Conservation (phyloP, 306 rosid species). For the Sicyos edulis region DNA sequence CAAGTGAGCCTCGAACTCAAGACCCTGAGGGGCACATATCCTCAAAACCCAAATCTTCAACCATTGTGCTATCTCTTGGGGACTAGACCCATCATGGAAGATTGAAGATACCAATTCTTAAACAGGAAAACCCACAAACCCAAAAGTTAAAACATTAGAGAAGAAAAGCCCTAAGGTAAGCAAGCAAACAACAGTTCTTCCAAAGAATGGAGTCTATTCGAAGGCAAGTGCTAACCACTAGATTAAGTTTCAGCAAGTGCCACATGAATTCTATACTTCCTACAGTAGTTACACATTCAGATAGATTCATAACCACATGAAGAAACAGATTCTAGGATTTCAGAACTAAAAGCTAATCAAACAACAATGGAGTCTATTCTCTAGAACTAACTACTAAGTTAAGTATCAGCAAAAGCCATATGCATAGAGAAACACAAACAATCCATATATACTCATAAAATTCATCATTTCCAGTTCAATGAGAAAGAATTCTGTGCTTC, state of each 20-base stretch:
- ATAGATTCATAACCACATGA: no score
- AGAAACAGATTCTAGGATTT: no score
- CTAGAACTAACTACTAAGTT: neutral
- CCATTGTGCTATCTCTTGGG: no score
- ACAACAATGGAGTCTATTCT: neutral
- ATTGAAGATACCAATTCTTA: neutral
- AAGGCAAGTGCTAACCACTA: no score
- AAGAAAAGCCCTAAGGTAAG: neutral
- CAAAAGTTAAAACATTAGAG: neutral
- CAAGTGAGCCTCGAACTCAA: no score
- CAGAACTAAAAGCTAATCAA: no score
- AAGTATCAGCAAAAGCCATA: neutral
- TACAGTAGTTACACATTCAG: no score
- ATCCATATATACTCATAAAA: neutral
- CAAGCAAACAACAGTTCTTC: neutral
- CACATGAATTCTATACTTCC: no score
- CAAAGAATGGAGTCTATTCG: neutral
- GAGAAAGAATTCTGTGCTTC: no score
- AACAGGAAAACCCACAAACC: neutral
- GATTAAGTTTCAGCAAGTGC: neutral
- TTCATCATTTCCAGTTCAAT: neutral
- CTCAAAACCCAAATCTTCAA: no score
- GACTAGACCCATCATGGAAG: slow-evolving; percentile 1
- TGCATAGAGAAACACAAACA: neutral
- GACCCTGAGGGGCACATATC: no score